Evolutionary conservation across 805 yeast species (phyloP).

Genomic region (Lachancea kluyveri): DNA sequence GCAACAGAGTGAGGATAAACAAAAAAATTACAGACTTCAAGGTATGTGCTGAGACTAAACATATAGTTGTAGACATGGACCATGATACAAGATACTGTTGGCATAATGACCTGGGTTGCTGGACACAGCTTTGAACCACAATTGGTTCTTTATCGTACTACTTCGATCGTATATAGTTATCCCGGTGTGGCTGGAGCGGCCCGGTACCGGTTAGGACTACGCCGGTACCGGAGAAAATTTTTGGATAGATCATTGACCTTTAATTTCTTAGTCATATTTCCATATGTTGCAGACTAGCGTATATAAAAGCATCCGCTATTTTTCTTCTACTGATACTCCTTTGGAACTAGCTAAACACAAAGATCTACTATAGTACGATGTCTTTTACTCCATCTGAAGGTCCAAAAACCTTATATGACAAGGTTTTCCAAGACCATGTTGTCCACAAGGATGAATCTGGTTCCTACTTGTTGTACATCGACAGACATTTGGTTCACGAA

Average conservation of each 20-base stretch:
- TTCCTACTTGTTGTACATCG: constrained; percentile 82
- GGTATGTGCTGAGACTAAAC: constrained; percentile 1
- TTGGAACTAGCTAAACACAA: no score
- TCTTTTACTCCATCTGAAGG: constrained; percentile 24
- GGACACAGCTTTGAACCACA: constrained; percentile 12
- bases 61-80: constrained; percentile 14
- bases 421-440: constrained; percentile 90
- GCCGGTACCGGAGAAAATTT: constrained; percentile 11
- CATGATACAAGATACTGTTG: constrained; percentile 18
- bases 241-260: constrained; percentile 1
- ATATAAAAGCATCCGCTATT: not conserved
- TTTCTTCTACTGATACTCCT: no score
- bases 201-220: constrained; percentile 2
- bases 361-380: no score
- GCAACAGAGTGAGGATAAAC: constrained; percentile 22
- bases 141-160: constrained; percentile 1
- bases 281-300: not conserved
- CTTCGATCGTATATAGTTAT: not conserved
- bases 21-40: constrained; percentile 18
- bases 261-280: not conserved
- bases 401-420: constrained; percentile 85
- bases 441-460: constrained; percentile 88
- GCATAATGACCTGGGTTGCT: constrained; percentile 23
- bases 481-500: constrained; percentile 96
- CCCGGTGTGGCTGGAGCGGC: constrained; percentile 1